phyloP scores from a whole-genome alignment of 2,329 filamentous ascomycete species.

The Aspergillus pseudotamarii region DNA sequence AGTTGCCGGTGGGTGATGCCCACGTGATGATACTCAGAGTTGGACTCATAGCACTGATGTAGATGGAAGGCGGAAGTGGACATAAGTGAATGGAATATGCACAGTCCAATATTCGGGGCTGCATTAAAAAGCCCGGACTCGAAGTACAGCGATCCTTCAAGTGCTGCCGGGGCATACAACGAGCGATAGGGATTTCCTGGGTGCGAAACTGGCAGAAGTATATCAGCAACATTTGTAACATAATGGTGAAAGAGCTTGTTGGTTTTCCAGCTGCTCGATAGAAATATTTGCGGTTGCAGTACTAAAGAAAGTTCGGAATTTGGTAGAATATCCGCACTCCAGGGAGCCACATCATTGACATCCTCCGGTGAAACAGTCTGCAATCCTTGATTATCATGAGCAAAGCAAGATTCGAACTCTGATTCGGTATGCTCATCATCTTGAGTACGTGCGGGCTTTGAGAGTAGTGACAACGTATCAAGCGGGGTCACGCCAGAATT shows the following conservation, averaged over 20 bases:
- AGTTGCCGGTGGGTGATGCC: background rate
- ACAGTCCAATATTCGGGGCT: background rate
- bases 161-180: background rate
- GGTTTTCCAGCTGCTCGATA: background rate
- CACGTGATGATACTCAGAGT: background rate
- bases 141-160: background rate
- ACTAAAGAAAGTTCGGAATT: background rate
- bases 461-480: background rate
- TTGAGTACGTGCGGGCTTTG: background rate
- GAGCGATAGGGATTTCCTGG: background rate
- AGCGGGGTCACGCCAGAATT: too few species aligned
- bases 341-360: background rate
- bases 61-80: background rate
- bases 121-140: background rate
- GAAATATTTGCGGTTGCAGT: background rate
- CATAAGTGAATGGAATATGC: background rate
- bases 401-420: background rate
- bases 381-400: background rate
- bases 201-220: background rate
- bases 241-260: background rate
- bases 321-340: background rate
- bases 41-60: background rate
- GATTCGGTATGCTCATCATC: background rate
- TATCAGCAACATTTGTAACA: background rate
- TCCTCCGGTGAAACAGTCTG: background rate